Evolutionary conservation across 225 moss, liverwort and hornwort genomes (phyloP).

Genomic region (Pseudoscleropodium purum): DNA sequence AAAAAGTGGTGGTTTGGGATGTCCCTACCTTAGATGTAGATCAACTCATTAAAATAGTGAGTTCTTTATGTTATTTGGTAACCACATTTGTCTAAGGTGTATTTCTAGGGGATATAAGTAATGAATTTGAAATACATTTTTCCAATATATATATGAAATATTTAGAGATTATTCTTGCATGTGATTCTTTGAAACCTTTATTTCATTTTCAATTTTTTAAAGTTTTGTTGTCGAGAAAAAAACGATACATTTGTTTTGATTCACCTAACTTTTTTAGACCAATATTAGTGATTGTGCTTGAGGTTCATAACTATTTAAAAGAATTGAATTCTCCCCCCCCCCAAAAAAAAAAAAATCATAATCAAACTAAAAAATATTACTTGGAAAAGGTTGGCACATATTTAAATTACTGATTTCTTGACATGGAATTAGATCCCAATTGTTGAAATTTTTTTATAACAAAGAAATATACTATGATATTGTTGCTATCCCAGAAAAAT

Average conservation of each 20-base stretch:
- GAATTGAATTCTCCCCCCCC: accelerated
- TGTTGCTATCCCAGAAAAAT: neutral
- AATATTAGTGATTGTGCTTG: neutral
- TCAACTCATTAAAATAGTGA: too few species aligned
- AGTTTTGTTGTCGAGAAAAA: neutral
- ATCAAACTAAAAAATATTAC: neutral
- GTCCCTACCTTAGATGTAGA: too few species aligned
- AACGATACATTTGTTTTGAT: neutral
- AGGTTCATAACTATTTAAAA: neutral
- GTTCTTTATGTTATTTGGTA: too few species aligned
- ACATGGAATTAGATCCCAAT: neutral
- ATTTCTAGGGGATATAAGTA: neutral
- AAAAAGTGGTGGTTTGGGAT: too few species aligned
- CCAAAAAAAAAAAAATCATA: neutral
- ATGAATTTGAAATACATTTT: neutral
- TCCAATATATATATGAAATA: too few species aligned
- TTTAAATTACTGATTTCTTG: neutral
- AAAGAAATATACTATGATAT: neutral
- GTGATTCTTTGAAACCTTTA: neutral
- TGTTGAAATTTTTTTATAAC: neutral
- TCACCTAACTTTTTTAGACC: accelerated
- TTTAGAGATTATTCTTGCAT: neutral
- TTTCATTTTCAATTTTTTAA: neutral
- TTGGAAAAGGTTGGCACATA: too few species aligned
- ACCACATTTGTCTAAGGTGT: too few species aligned